Conservation (phyloP, 2,329 filamentous ascomycete genomes). For the Claviceps paspali region DNA sequence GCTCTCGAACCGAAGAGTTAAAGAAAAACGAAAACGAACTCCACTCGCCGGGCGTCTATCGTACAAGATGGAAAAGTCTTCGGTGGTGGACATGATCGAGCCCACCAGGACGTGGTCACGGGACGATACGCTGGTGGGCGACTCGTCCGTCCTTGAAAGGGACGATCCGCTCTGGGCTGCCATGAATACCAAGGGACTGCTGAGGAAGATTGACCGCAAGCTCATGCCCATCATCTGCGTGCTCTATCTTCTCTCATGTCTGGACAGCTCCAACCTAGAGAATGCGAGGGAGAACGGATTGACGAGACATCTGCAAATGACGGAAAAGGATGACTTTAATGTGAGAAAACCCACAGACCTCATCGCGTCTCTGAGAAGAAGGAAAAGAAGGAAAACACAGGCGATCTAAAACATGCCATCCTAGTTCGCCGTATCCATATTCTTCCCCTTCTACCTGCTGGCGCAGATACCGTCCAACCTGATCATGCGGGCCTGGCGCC, state of each 20-base stretch:
- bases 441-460: conserved; percentile 38
- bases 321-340: conserved; percentile 20
- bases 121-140: background rate
- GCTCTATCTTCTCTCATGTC: conserved; percentile 41
- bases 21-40: too few relatives aligned
- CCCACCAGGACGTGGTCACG: background rate
- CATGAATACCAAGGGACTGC: conserved; percentile 30
- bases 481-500: conserved; percentile 37
- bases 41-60: background rate
- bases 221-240: conserved; percentile 45
- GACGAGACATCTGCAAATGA: conserved; percentile 15
- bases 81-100: background rate
- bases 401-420: too few relatives aligned
- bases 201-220: conserved; percentile 37
- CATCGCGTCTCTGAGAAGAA: too few relatives aligned
- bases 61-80: background rate
- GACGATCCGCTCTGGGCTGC: conserved; percentile 14
- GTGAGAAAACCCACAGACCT: conserved; percentile 8
- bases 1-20: too few relatives aligned
- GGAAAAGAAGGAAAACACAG: too few relatives aligned
- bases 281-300: conserved; percentile 47
- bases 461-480: conserved; percentile 42
- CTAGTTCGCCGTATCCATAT: conserved; percentile 30
- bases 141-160: background rate
- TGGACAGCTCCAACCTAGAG: conserved; percentile 27